A percentile compares a stretch with the other conserved stretches of the same genome.
Evolutionary conservation across 352 stramenopile genomes (phyloP).

Genomic region (Phytophthora pistaciae): DNA sequence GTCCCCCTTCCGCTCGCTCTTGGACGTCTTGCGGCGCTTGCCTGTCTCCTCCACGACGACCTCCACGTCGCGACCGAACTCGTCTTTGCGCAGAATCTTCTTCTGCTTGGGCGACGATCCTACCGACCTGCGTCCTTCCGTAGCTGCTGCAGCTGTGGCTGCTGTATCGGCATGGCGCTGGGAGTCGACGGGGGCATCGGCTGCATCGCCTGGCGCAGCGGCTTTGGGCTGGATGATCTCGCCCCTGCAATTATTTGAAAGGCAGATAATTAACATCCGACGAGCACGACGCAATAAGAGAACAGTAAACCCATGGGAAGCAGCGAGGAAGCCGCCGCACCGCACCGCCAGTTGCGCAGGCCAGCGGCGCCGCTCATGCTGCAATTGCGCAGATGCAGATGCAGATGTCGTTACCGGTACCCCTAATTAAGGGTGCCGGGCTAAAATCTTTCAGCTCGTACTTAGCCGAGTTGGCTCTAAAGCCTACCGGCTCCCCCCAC

Average conservation of each 20-base stretch:
- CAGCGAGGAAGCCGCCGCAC: background rate
- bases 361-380: constrained; percentile 32
- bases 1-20: constrained; percentile 9
- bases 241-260: constrained; percentile 24
- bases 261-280: background rate
- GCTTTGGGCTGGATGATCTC: constrained; percentile 37
- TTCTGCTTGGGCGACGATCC: constrained; percentile 14
- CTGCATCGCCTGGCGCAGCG: background rate
- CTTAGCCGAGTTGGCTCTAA: background rate
- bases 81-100: constrained; percentile 65
- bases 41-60: constrained; percentile 20
- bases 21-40: constrained; percentile 22
- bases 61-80: constrained; percentile 81
- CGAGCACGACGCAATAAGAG: background rate
- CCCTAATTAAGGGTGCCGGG: background rate
- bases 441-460: background rate
- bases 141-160: background rate
- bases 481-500: background rate
- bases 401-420: background rate
- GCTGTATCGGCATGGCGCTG: background rate
- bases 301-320: background rate
- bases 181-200: background rate
- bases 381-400: background rate
- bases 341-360: constrained; percentile 53
- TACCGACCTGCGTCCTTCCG: background rate